Percentiles rank a stretch among this genome's conserved stretches.
These are phyloP conservation scores for Clavariopsis aquatica DNA, from an alignment of 495 filamentous ascomycete genomes.

Conservation along the genomic window DNA sequence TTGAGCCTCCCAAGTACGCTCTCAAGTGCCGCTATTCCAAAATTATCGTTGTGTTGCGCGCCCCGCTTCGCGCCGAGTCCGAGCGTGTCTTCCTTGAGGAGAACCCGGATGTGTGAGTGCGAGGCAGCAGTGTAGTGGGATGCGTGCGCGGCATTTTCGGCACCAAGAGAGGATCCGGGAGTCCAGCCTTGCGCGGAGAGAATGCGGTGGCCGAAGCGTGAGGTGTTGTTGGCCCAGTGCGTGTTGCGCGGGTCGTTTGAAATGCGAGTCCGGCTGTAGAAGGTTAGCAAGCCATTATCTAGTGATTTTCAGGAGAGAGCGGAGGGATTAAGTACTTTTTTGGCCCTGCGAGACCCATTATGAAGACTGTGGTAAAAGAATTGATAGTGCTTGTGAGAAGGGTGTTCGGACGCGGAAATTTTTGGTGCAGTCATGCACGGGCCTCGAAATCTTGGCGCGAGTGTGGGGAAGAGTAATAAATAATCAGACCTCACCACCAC, in stretches of 20 bases:
- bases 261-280: slow-evolving; percentile 72
- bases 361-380: slow-evolving; percentile 3
- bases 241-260: slow-evolving; percentile 92
- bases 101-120: slow-evolving; percentile 73
- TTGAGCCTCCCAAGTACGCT: slow-evolving; percentile 84
- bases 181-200: slow-evolving; percentile 86
- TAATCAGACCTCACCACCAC: neutral
- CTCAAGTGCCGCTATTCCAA: slow-evolving; percentile 80
- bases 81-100: slow-evolving; percentile 83
- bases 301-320: neutral
- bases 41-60: slow-evolving; percentile 65
- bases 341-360: slow-evolving; percentile 40
- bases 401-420: neutral
- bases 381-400: neutral
- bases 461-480: slow-evolving; percentile 14
- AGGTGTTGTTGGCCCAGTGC: slow-evolving; percentile 79
- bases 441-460: slow-evolving; percentile 30
- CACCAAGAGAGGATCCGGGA: slow-evolving; percentile 78
- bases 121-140: slow-evolving; percentile 73
- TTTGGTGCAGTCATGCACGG: slow-evolving; percentile 20
- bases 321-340: slow-evolving; percentile 29
- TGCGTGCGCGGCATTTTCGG: slow-evolving; percentile 68
- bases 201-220: slow-evolving; percentile 81
- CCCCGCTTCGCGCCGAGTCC: slow-evolving; percentile 79
- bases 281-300: slow-evolving; percentile 26